Evolutionary conservation across 129 eudicot species (phyloP), one percentile per base, ranked within the genome.

Genomic region (Chrysanthemum makinoi): DNA sequence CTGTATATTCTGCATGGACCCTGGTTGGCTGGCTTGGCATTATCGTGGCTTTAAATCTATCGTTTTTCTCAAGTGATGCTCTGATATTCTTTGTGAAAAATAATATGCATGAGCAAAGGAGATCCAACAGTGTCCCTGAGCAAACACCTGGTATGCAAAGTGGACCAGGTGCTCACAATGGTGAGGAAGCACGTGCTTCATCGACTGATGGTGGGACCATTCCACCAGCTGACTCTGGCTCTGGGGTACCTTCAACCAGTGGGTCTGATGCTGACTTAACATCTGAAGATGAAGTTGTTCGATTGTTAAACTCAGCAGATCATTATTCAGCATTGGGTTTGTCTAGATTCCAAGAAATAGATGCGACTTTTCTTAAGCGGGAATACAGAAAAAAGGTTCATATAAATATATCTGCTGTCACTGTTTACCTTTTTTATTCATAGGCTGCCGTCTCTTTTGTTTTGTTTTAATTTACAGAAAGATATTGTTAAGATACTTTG

Each of bases 291-390:
- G 99, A 95, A 86, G 88, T 95, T 83, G 81, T 84, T 77, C 83
- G 99, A 39, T 86, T 95, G 82, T 79, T 95, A 66, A 95, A 95
- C 75, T 86, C 94, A 8, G 62, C 79, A 35, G 98, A 94, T 86
- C 93, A 94, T 76, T 94, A 94, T 80, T 85, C 96, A 18, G 97
- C 95, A 46, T 68, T 94, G 79, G 98, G 98, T 28, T 75, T 94
- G 73, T 73, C 93, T 70, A 87, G 86, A 75, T 94, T 85, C 70
- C 86, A 80, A 72, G 81, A 84, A 80, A 78, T 89, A 58, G 98
- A 94, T 86, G 84, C 56, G 28, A 83, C 93, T n/a, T 74, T 87
- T 68, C 82, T 94, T 53, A 93, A 93, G 78, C 80, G 89, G 24
- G 98, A 94, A 68, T 94, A 94, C 50, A 82, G 87, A 74, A 94